Base-by-base conservation (phyloP, 106 monocot genomes). In the Dioscorea alata region DNA sequence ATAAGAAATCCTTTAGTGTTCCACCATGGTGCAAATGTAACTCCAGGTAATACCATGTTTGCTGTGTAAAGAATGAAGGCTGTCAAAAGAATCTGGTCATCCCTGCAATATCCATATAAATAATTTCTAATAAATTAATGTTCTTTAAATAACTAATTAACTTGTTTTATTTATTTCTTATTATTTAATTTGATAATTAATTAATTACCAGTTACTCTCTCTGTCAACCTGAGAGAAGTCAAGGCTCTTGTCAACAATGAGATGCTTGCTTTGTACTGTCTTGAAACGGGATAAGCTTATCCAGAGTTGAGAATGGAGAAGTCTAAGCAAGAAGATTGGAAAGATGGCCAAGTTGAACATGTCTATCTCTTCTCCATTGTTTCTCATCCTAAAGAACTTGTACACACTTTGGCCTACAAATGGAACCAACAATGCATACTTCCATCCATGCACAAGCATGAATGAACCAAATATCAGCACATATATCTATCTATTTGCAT, bases 211-310 rank as follows among this genome's bases (percentile, higher is more conserved):
- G 82, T 85, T 82, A 8, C 85, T 54, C 52, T 89, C 85, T 12
- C 89, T 59, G 71, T 89, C 89, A 21, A 89, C 89, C 74, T 89
- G 89, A 63, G 85, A 85, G 63, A 89, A 89, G 28, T 89, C 85
- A 28, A 89, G 66, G 74, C 82, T 63, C 50, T 67, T 79, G 69
- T 85, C 60, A 8, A 89, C 71, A 28, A 89, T 89, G 71, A 79
- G 69, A 61, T 82, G 82, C 53, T 71, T 73, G 74, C 89, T 77
- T 15, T 82, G 75, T 0, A 79, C 89, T 48, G 79, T 89, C 64
- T 85, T 82, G 65, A 82, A 77, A 4, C 89, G 73, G 23, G 85
- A 68, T 32, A 74, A 17, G 73, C 85, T 89, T 13, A 89, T 89
- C 89, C 89, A 89, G 6, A 77, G 21, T 64, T 82, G 89, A 65